Evolutionary conservation across 2,329 filamentous ascomycete species (phyloP), one percentile per base, ranked within the genome.

Genomic region (Hypoxylon sp.): DNA sequence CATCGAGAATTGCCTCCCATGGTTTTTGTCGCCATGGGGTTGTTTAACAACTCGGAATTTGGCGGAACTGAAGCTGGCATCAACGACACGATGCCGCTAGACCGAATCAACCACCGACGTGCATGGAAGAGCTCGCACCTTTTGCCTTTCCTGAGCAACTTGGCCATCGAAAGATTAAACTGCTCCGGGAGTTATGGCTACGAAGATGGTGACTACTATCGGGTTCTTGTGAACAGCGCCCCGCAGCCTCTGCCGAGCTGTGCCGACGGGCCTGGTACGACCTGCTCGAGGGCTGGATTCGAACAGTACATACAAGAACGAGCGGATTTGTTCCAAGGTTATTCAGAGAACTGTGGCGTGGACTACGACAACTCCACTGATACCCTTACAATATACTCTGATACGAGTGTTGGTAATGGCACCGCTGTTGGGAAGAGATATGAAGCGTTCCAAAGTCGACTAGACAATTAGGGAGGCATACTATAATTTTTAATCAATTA

Each of bases 1-100:
- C 86, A 89, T 65, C 81, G 86, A 13, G 85, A 89, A 66, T 71
- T 89, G 2, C 85, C 85, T 1, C 85, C 86, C 1, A 84, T 83
- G 51, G 82, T 88, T 1, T 71, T 84, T 1, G 85, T 88, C 1
- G 84, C 86, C 0, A 77, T 89, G 69, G 86, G 86, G 0, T 73
- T 89, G 3, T 89, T 88, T 75, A 88, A 88, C 73, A 87, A 87
- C 69, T 84, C 82, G 2, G 77, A 74, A 0, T 80, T 78, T 52
- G 73, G 77, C 2, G 78, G 78, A 7, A 72, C 74, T 0, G 75
- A 78, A 47, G 67, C 78, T 9, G 52, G 63, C 9, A 71, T 83
- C 58, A 87, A 87, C 57, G 78, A 76, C 38, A 87, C 85, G 2
- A 88, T 89, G 80, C 86, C 86, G 0, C 70, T 80, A 0, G 77